Evolutionary conservation across 2,329 filamentous ascomycete genomes (phyloP).

Genomic region (Neobulgaria alba): DNA sequence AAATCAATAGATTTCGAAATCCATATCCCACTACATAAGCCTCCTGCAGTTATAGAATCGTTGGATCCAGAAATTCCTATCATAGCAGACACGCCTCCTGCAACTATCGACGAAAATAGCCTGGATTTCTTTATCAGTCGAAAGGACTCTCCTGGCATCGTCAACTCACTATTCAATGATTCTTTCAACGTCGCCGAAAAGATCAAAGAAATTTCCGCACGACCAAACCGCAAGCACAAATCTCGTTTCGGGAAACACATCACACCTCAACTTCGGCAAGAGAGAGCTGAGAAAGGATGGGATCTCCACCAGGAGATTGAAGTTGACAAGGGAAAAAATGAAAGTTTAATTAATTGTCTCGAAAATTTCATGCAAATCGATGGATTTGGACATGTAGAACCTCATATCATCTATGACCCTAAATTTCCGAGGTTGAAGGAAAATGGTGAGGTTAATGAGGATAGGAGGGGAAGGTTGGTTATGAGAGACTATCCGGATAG

Average conservation of each 20-base stretch:
- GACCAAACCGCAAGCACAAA: constrained; percentile 40
- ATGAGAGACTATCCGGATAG: too few species aligned
- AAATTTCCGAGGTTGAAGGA: too few species aligned
- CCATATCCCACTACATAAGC: not conserved
- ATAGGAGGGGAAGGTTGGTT: too few species aligned
- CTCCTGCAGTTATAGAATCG: not conserved
- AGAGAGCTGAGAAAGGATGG: constrained; percentile 17
- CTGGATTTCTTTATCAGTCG: not conserved
- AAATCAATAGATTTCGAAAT: not conserved
- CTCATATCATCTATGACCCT: too few species aligned
- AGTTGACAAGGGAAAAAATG: too few species aligned
- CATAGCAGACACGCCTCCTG: constrained; percentile 5
- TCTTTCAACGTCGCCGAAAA: constrained; percentile 40
- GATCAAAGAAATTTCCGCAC: constrained; percentile 39
- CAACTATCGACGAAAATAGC: not conserved
- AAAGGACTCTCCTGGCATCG: constrained; percentile 17
- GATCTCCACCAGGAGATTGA: constrained; percentile 20
- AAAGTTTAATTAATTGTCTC: too few species aligned
- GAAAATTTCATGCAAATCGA: too few species aligned
- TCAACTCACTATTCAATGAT: constrained; percentile 23
- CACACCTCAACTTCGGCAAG: constrained; percentile 11
- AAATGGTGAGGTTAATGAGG: too few species aligned
- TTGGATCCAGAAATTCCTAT: too few species aligned
- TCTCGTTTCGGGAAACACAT: constrained; percentile 36
- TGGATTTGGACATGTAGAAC: too few species aligned